Conservation (phyloP, 108 stramenopile genomes). For the Pseudonitzschia delicatissima region DNA sequence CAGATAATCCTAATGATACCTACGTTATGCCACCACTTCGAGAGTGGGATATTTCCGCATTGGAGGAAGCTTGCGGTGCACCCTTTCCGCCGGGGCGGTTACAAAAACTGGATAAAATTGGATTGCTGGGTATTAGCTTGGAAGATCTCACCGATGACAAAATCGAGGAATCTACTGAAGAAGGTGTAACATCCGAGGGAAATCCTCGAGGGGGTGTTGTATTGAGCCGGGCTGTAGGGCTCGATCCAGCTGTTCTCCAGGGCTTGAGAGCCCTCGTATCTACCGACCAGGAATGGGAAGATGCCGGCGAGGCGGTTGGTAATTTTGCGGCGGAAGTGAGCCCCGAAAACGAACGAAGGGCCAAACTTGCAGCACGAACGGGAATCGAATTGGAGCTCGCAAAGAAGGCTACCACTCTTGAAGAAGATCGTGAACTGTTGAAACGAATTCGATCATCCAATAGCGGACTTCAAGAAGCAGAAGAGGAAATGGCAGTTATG, state of each 20-base stretch:
- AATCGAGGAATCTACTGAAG: slow-evolving; percentile 14
- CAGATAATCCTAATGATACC: slow-evolving; percentile 75
- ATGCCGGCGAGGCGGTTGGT: slow-evolving; percentile 73
- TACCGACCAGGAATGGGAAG: slow-evolving; percentile 72
- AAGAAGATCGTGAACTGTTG: slow-evolving; percentile 67
- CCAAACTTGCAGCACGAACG: slow-evolving; percentile 56
- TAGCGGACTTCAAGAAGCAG: slow-evolving; percentile 33
- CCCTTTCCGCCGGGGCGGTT: slow-evolving; percentile 64
- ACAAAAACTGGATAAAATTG: slow-evolving; percentile 73
- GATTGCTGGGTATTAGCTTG: slow-evolving; percentile 55
- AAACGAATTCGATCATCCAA: slow-evolving; percentile 26
- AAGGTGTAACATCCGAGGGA: slow-evolving; percentile 38
- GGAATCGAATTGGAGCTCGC: slow-evolving; percentile 74
- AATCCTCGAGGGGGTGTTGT: slow-evolving; percentile 77
- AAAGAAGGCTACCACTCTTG: slow-evolving; percentile 66
- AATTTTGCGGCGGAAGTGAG: slow-evolving; percentile 66
- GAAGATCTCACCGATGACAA: neutral
- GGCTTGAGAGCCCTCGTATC: slow-evolving; percentile 76
- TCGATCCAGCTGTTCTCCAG: slow-evolving; percentile 84
- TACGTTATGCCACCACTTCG: slow-evolving; percentile 87
- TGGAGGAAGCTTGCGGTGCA: slow-evolving; percentile 71
- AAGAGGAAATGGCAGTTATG: slow-evolving; percentile 55
- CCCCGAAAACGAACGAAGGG: slow-evolving; percentile 63
- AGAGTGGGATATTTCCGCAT: slow-evolving; percentile 74
- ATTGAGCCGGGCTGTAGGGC: slow-evolving; percentile 59